Base-by-base conservation (phyloP, 441 rosid species). In the Euphorbia schlechtendalii region DNA sequence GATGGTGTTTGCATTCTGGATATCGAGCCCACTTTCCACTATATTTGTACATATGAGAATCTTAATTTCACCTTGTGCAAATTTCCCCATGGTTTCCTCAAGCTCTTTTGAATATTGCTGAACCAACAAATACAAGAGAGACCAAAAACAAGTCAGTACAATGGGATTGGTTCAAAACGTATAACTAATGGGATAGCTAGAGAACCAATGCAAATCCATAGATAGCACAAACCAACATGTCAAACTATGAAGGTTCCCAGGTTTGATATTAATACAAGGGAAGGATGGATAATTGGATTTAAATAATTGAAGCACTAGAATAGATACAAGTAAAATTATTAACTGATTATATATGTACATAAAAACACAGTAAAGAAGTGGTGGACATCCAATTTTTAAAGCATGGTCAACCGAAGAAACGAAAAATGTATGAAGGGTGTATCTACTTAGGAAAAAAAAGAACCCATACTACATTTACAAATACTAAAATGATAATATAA, bases 1-100 rank as follows among this genome's bases (percentile, higher is more conserved):
- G 66, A 94, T 94, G 74, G 96, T 94, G 74, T 94, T 94, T 71
- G 98, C 96, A 63, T 94, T 94, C 70, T 89, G 98, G 81, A 94
- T 94, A 75, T 91, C 98, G 66, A 94, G 98, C 78, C 96, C 96
- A 68, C 98, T 94, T 83, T 94, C 99, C 59, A 94, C 98, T 61
- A 94, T 91, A 70, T 91, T 94, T 60, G 98, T 94, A 79, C 94
- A 88, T 70, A 89, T 77, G 63, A 94, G 96, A 74, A 94, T 85
- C 82, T 83, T 87, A 69, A 84, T 82, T 65, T 82, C 88, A 57
- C 99, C 98, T 71, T 77, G 79, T 18, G 83, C 84, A 71, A 94
- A 94, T 77, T 84, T 87, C 82, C 87, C 98, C 98, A 89, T 91
- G 63, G 99, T 87, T 22, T 87, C 92, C 81, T 91, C 96, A 52